These are phyloP conservation scores for Picochlorum costavermella DNA, from an alignment of 139 green algal species.

Conservation along the genomic window DNA sequence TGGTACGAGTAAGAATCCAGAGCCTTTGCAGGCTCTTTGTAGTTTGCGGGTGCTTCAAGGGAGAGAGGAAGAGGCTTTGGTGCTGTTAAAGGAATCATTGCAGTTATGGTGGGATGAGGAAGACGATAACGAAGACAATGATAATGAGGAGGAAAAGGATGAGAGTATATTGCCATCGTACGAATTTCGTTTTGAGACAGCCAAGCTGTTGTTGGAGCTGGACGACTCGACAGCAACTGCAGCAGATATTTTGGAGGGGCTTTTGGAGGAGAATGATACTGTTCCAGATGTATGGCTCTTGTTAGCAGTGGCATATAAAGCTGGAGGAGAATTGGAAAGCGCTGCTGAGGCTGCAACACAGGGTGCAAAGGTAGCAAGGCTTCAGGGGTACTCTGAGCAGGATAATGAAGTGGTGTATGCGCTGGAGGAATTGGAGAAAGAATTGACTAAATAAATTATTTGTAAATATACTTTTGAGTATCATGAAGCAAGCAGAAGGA, in stretches of 20 bases:
- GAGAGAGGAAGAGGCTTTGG: conserved; percentile 51
- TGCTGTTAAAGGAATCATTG: conserved; percentile 54
- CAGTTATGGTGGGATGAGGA: conserved; percentile 49
- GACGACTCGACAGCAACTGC: conserved; percentile 54
- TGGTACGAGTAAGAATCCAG: conserved; percentile 38
- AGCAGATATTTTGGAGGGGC: conserved; percentile 53
- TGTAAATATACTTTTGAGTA: not conserved
- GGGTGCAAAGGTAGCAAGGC: not conserved
- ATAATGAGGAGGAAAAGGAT: conserved; percentile 12
- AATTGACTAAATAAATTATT: not conserved
- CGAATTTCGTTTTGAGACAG: conserved; percentile 76
- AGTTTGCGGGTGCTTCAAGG: conserved; percentile 50
- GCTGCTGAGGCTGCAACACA: conserved; percentile 36
- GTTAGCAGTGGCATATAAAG: conserved; percentile 42
- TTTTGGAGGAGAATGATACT: conserved; percentile 71
- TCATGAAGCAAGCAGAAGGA: no score
- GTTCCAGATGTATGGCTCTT: conserved; percentile 71
- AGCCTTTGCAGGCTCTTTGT: conserved; percentile 57
- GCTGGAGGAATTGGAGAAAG: conserved; percentile 6
- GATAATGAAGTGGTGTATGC: conserved; percentile 13
- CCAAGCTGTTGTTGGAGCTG: conserved; percentile 82
- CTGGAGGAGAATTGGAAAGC: conserved; percentile 38
- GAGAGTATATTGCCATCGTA: conserved; percentile 35
- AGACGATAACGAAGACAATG: conserved; percentile 16
- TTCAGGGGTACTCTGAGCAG: not conserved